A percentile compares a stretch with the other conserved stretches of the same genome.
These are phyloP conservation scores for Phytopythium kandeliae DNA, from an alignment of 352 stramenopile species.

Conservation along the genomic window DNA sequence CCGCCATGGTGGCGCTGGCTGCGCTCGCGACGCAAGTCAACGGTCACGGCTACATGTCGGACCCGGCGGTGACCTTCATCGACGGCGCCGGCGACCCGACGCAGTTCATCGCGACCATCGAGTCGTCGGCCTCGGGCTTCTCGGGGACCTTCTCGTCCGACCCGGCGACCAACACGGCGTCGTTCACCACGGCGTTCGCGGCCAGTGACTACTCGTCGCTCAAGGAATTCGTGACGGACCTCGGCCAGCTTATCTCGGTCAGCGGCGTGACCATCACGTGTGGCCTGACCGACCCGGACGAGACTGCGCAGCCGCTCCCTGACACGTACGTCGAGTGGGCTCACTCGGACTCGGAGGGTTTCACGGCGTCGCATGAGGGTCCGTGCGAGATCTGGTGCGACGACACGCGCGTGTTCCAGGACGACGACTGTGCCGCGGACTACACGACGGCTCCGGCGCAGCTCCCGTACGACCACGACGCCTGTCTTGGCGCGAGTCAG, in stretches of 20 bases:
- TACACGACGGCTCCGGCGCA: constrained; percentile 11
- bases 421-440: constrained; percentile 19
- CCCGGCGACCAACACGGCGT: constrained; percentile 14
- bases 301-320: constrained; percentile 6
- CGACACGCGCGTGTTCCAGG: constrained; percentile 19
- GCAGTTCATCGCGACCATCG: constrained; percentile 25
- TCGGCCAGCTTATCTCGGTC: constrained; percentile 12
- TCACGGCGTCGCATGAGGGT: constrained; percentile 18
- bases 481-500: constrained; percentile 18
- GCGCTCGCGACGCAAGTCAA: constrained; percentile 8
- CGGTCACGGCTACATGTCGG: constrained; percentile 19
- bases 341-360: too few relatives aligned
- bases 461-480: constrained; percentile 17
- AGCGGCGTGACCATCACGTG: constrained; percentile 21
- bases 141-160: constrained; percentile 19
- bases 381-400: constrained; percentile 30
- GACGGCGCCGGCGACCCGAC: constrained; percentile 13
- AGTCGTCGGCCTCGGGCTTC: constrained; percentile 16
- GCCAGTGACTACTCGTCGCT: constrained; percentile 13
- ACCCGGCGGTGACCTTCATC: constrained; percentile 17
- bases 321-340: constrained; percentile 21
- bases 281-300: constrained; percentile 7
- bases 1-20: constrained; percentile 12
- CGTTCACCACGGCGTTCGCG: constrained; percentile 22
- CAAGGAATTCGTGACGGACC: constrained; percentile 9